phyloP scores from a whole-genome alignment of 2,329 filamentous ascomycete genomes.

The Pseudopithomyces chartarum region DNA sequence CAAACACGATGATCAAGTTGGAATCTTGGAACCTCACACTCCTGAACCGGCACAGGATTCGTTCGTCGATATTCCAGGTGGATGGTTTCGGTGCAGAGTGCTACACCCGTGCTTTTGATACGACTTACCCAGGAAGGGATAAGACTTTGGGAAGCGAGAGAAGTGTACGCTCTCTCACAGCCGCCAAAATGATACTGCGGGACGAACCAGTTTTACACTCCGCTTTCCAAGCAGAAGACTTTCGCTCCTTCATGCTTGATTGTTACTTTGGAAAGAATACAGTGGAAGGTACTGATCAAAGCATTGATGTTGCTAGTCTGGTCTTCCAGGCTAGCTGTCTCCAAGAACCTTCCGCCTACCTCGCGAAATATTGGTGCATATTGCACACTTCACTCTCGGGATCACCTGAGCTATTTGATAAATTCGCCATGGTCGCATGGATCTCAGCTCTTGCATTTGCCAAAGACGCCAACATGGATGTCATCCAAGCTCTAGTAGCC shows the following conservation, averaged over 20 bases:
- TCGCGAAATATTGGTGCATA: slow-evolving; percentile 26
- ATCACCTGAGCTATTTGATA: slow-evolving; percentile 4
- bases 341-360: not conserved
- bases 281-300: not conserved
- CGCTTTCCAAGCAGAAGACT: not conserved
- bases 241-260: not conserved
- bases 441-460: slow-evolving; percentile 33
- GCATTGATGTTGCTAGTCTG: slow-evolving; percentile 10
- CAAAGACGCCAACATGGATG: slow-evolving; percentile 22
- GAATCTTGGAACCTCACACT: slow-evolving; percentile 17
- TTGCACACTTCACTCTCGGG: slow-evolving; percentile 21
- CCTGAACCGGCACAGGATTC: slow-evolving; percentile 32
- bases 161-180: too few relatives aligned
- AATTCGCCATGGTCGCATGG: slow-evolving; percentile 31
- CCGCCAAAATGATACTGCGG: slow-evolving; percentile 23
- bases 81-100: slow-evolving; percentile 40
- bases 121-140: slow-evolving; percentile 25
- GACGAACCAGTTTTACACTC: slow-evolving; percentile 16
- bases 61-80: slow-evolving; percentile 34
- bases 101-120: slow-evolving; percentile 25
- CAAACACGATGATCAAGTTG: too few relatives aligned
- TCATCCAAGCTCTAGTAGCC: slow-evolving; percentile 27
- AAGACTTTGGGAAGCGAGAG: not conserved
- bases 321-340: slow-evolving; percentile 32
- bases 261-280: slow-evolving; percentile 8